phyloP scores from a whole-genome alignment of 1,284 basidiomycete species.

The Ganoderma lucidum region DNA sequence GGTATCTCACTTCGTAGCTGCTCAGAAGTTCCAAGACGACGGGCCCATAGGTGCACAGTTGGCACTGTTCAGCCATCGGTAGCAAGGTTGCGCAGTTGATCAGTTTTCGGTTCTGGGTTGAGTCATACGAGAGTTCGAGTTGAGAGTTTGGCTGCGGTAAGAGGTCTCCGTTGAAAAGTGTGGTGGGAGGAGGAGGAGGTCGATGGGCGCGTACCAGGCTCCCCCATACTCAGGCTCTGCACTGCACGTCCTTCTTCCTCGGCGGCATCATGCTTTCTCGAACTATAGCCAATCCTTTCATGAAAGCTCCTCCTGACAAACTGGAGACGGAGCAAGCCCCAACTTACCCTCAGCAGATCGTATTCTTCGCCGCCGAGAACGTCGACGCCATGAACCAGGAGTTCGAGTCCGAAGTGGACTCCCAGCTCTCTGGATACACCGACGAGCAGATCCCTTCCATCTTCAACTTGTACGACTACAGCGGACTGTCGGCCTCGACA shows the following conservation, averaged over 20 bases:
- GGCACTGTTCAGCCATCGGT: neutral
- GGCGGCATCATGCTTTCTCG: neutral
- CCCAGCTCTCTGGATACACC: neutral
- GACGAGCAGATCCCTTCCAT: neutral
- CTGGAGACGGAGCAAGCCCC: no score
- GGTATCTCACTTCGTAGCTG: neutral
- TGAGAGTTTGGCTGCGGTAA: neutral
- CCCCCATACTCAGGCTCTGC: no score
- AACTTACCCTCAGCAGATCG: slow-evolving; percentile 14
- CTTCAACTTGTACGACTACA: neutral
- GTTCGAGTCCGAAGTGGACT: neutral
- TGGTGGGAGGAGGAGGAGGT: no score
- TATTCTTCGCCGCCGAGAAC: neutral
- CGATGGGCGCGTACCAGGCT: no score
- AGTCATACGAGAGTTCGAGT: neutral
- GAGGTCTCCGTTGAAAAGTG: neutral
- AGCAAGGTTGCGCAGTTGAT: neutral
- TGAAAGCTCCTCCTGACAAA: neutral
- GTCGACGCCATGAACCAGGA: neutral
- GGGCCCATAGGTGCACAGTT: neutral
- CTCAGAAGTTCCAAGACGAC: neutral
- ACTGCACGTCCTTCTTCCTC: no score
- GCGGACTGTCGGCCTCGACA: no score
- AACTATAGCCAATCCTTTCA: neutral
- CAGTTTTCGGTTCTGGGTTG: no score